Conservation (phyloP, 371 early-diverging fungal genomes). For the Homolaphlyctis polyrhiza region DNA sequence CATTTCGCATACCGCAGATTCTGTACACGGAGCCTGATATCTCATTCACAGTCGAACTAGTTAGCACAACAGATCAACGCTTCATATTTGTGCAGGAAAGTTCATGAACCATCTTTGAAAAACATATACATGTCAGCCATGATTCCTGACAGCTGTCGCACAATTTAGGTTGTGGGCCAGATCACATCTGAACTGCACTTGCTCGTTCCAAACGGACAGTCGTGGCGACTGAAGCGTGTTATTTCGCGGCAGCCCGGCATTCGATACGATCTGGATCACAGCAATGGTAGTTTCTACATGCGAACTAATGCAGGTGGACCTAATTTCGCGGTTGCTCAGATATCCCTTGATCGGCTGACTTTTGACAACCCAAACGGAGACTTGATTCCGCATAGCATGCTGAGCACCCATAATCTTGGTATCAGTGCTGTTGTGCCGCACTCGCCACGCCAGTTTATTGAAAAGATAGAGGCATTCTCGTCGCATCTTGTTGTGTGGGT, state of each 20-base stretch:
- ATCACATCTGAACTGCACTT: slow-evolving; percentile 19
- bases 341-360: too few relatives aligned
- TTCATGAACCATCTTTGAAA: slow-evolving; percentile 11
- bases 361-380: too few relatives aligned
- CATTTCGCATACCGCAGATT: slow-evolving; percentile 15
- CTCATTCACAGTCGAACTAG: slow-evolving; percentile 23
- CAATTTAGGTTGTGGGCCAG: slow-evolving; percentile 22
- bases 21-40: slow-evolving; percentile 43
- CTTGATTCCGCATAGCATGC: too few relatives aligned
- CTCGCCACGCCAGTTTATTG: slow-evolving; percentile 9
- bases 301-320: slow-evolving; percentile 33
- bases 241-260: slow-evolving; percentile 7
- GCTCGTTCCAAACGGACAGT: too few relatives aligned
- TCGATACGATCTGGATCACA: slow-evolving; percentile 40
- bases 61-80: slow-evolving; percentile 13
- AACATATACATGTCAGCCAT: not conserved
- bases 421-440: not conserved
- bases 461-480: slow-evolving; percentile 37
- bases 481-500: slow-evolving; percentile 42
- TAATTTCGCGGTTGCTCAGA: too few relatives aligned
- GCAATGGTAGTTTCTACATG: slow-evolving; percentile 34
- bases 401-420: too few relatives aligned
- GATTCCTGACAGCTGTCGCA: too few relatives aligned
- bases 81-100: slow-evolving; percentile 22
- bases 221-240: not conserved